A percentile compares a stretch with the other conserved stretches of the same genome.
phyloP scores from a whole-genome alignment of 495 filamentous ascomycete species.

The Mycothermus thermophilus region DNA sequence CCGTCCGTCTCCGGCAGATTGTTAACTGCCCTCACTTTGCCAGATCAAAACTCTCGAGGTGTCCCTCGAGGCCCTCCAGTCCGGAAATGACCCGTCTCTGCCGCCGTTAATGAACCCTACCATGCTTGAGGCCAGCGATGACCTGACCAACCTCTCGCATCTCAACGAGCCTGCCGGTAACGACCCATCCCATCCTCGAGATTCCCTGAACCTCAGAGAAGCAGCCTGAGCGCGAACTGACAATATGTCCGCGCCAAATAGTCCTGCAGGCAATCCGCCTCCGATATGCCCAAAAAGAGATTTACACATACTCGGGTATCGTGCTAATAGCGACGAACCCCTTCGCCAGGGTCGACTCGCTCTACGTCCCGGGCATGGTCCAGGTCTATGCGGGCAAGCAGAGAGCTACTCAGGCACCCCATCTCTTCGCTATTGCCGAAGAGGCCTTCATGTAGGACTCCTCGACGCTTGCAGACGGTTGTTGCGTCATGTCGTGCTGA shows the following conservation, averaged over 20 bases:
- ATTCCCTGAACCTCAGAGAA: no score
- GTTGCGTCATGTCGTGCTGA: no score
- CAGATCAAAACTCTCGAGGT: slow-evolving; percentile 73
- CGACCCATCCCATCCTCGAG: slow-evolving; percentile 8
- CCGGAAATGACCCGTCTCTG: slow-evolving; percentile 52
- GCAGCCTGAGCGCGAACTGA: no score
- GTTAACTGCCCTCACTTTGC: slow-evolving; percentile 10
- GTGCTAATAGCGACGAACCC: slow-evolving; percentile 98
- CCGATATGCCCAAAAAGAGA: slow-evolving; percentile 96
- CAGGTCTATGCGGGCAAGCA: slow-evolving; percentile 98
- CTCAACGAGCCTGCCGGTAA: slow-evolving; percentile 96
- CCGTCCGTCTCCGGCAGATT: slow-evolving; percentile 5
- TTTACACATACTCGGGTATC: slow-evolving; percentile 99
- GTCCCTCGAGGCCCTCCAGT: slow-evolving; percentile 62
- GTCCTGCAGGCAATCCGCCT: slow-evolving; percentile 96
- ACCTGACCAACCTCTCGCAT: slow-evolving; percentile 94
- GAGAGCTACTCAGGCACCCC: slow-evolving; percentile 86
- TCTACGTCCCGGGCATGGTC: slow-evolving; percentile 98
- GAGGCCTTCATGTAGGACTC: slow-evolving; percentile 83
- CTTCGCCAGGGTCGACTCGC: slow-evolving; percentile 91
- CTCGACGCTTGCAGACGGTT: not conserved
- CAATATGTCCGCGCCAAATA: slow-evolving; percentile 24
- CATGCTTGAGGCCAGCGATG: slow-evolving; percentile 97
- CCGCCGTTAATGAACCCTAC: slow-evolving; percentile 96
- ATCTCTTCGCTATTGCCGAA: slow-evolving; percentile 97